A percentile compares a stretch with the other conserved stretches of the same genome.
These are phyloP conservation scores for Candida arabinofermentans DNA, from an alignment of 805 yeast genomes.

Conservation along the genomic window DNA sequence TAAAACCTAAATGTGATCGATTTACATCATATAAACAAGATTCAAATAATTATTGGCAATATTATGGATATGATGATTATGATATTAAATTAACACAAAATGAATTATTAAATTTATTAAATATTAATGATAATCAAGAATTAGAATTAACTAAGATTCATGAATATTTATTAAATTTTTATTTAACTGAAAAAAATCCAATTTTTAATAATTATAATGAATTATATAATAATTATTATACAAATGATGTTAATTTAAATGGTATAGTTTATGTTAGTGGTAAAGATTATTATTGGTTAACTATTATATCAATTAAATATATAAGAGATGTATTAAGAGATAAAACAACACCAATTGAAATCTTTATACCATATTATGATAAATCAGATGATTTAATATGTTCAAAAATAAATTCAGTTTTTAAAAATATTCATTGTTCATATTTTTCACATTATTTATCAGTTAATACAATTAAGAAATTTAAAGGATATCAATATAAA, in stretches of 20 bases:
- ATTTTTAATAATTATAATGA: constrained; percentile 12
- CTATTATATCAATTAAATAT: constrained; percentile 29
- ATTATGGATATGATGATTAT: constrained; percentile 29
- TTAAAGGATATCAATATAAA: constrained; percentile 45
- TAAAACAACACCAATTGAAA: constrained; percentile 39
- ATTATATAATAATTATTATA: constrained; percentile 8
- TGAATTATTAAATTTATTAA: constrained; percentile 19
- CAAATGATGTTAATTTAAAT: constrained; percentile 6
- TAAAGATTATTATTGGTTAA: constrained; percentile 27
- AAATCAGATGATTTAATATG: constrained; percentile 40
- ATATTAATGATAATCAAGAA: constrained; percentile 21
- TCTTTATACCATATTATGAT: constrained; percentile 42
- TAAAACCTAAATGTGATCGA: constrained; percentile 23
- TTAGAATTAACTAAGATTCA: constrained; percentile 22
- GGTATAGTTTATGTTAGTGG: constrained; percentile 33
- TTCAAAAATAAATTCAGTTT: constrained; percentile 36
- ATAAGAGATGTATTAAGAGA: constrained; percentile 26
- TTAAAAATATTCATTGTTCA: constrained; percentile 38
- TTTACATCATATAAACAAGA: constrained; percentile 22
- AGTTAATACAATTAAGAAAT: constrained; percentile 6
- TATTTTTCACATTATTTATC: constrained; percentile 35
- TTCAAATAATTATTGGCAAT: constrained; percentile 27
- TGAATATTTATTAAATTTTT: constrained; percentile 11
- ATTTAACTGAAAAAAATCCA: constrained; percentile 12
- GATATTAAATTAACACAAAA: constrained; percentile 16